These are phyloP conservation scores for Rutstroemia sp. DNA, from an alignment of 2,329 filamentous ascomycete species.

Conservation along the genomic window DNA sequence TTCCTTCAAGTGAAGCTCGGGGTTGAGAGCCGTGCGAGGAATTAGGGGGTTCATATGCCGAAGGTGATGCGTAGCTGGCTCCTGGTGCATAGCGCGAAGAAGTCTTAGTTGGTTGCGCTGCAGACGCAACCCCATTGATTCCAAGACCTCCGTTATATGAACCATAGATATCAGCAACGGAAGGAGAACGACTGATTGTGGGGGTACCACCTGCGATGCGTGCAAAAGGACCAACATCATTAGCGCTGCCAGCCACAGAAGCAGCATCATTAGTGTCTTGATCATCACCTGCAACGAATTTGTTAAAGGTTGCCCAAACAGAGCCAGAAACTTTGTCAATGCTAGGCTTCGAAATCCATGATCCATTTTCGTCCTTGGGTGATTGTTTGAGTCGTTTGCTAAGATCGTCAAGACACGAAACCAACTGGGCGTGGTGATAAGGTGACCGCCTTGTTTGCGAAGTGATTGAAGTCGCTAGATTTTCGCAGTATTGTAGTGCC, in stretches of 20 bases:
- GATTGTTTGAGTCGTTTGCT: constrained; percentile 76
- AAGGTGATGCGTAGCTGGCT: constrained; percentile 16
- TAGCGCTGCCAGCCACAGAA: constrained; percentile 46
- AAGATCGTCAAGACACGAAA: constrained; percentile 74
- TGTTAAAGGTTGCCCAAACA: constrained; percentile 89
- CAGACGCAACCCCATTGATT: constrained; percentile 22
- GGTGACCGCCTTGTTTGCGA: constrained; percentile 76
- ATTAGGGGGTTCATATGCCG: constrained; percentile 18
- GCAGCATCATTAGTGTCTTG: constrained; percentile 55
- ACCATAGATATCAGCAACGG: constrained; percentile 62
- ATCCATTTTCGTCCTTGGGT: constrained; percentile 71
- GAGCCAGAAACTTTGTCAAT: constrained; percentile 93
- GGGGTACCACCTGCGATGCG: constrained; percentile 71
- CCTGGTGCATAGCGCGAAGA: constrained; percentile 29
- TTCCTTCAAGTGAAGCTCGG: constrained; percentile 37
- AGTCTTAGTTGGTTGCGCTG: constrained; percentile 16
- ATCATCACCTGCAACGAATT: constrained; percentile 91
- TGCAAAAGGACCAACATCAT: constrained; percentile 71
- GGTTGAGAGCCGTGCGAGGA: constrained; percentile 28
- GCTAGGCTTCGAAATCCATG: constrained; percentile 90
- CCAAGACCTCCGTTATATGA: constrained; percentile 29
- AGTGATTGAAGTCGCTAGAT: constrained; percentile 67
- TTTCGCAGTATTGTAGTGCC: constrained; percentile 86
- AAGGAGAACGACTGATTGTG: constrained; percentile 67
- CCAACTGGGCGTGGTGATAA: constrained; percentile 74